Base-by-base conservation (phyloP, 805 yeast species). In the Wickerhamia fluorescens region DNA sequence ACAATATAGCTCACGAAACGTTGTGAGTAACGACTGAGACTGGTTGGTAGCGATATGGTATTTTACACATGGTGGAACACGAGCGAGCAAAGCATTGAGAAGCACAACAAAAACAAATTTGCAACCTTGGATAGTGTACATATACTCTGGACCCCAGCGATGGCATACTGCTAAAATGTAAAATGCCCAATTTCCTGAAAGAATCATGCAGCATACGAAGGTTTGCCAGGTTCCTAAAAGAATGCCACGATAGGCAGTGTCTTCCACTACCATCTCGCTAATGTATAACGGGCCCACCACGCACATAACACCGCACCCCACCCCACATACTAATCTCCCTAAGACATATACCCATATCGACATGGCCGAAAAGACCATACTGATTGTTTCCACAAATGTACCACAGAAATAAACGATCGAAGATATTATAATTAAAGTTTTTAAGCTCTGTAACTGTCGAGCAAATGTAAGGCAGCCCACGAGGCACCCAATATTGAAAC, bases 401-500 rank as follows among this genome's bases (percentile, higher is more conserved):
- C 56, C 58, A 4, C 38, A 14, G 1, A 35, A 18, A 30, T 53
- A 51, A 6, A 47, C 16, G 4, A 36, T 24, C 15, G 40, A 34
- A 3, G 42, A 35, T 1, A 36, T 8, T 10, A 32, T 28, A 3
- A 44, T 23, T 20, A 31, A 36, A 10, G 7, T 26, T 27, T 35
- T 45, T 29, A 42, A 37, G 27, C 42, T 42, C 19, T 36, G 33
- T 5, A 14, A 23, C 18, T 23, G 23, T 21, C 29, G 21, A 10
- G 40, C 43, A 5, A 43, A 22, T 3, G 33, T 27, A 19, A 40
- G 33, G 21, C 48, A 42, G 18, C 49, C 55, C 20, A 41, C 9
- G 4, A 48, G 24, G 17, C 49, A 40, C 1, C 59, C 58, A 11
- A 53, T 23, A 27, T 44, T 45, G 33, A 53, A 53, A 20, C 41